Base-by-base conservation (phyloP, 805 yeast species). In the Candida yuanshanica region DNA sequence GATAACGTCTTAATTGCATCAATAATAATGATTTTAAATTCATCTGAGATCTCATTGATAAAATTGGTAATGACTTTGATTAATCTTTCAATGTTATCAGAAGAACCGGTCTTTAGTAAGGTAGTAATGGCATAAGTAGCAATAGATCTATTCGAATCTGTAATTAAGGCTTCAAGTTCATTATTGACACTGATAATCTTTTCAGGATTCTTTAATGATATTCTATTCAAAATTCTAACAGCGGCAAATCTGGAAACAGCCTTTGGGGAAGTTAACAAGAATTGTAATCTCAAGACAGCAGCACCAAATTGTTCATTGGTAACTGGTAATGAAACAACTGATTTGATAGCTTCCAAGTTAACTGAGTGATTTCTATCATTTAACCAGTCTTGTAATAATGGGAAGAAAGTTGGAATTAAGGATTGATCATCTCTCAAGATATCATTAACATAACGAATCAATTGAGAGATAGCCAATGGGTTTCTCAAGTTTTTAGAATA, bases 111-210 rank as follows among this genome's bases (percentile, higher is more conserved):
- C 68, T 91, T 93, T 63, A 93, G 77, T 58, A 93, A 72, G 2
- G 98, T 91, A 25, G 98, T 93, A 60, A 93, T 93, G 21, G 99
- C 97, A 64, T 88, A 91, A 13, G 99, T 93, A 12, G 98, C 91
- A 50, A 93, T 80, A 25, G 96, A 82, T 66, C 96, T 80, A 67
- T 87, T 89, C 20, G 90, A 62, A 63, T 91, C 98, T 59, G 83
- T 82, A 55, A 93, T 86, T 60, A 93, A 74, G 24, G 79, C 68
- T 66, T 93, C 98, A 57, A 93, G 75, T 62, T 90, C 97, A 38
- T 74, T 68, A 59, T 88, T 93, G 62, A 95, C 88, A 35, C 77
- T 75, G 48, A 84, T 79, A 38, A 83, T 75, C 55, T 79, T 82
- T 52, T 83, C 86, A 8, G 98, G 96, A 47, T 79, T 78, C 50